phyloP scores from a whole-genome alignment of 768 basidiomycete genomes.

The Leccinum variicolor region DNA sequence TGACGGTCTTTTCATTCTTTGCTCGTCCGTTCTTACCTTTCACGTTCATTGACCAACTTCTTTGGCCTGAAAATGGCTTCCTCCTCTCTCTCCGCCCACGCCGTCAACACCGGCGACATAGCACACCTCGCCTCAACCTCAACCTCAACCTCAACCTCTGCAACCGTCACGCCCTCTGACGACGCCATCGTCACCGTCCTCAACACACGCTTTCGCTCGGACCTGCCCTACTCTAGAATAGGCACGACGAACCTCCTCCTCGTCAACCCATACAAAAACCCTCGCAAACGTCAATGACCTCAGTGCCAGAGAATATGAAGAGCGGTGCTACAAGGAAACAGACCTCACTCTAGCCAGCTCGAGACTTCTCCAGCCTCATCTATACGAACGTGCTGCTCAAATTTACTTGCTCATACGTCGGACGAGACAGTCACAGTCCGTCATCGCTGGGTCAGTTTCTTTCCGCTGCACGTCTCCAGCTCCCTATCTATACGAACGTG shows the following conservation, averaged over 20 bases:
- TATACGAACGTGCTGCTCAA: constrained; percentile 83
- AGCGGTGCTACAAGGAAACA: constrained; percentile 78
- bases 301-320: constrained; percentile 81
- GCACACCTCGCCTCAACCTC: constrained; percentile 72
- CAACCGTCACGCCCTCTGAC: constrained; percentile 81
- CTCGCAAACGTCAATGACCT: constrained; percentile 80
- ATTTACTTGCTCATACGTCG: constrained; percentile 83
- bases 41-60: constrained; percentile 18
- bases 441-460: constrained; percentile 67
- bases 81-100: constrained; percentile 39
- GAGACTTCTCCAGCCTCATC: constrained; percentile 73
- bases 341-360: constrained; percentile 53
- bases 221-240: constrained; percentile 79
- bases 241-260: constrained; percentile 69
- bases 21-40: constrained; percentile 14
- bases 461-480: neutral
- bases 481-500: constrained; percentile 73
- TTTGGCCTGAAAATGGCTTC: constrained; percentile 38
- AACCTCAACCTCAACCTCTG: too few relatives aligned
- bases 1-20: constrained; percentile 1
- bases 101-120: constrained; percentile 70
- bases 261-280: constrained; percentile 81
- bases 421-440: constrained; percentile 69
- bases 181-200: constrained; percentile 79
- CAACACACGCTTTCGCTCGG: constrained; percentile 81